A percentile compares a stretch with the other conserved stretches of the same genome.
phyloP scores from a whole-genome alignment of 2,329 filamentous ascomycete species.

The Penicillium sp. region DNA sequence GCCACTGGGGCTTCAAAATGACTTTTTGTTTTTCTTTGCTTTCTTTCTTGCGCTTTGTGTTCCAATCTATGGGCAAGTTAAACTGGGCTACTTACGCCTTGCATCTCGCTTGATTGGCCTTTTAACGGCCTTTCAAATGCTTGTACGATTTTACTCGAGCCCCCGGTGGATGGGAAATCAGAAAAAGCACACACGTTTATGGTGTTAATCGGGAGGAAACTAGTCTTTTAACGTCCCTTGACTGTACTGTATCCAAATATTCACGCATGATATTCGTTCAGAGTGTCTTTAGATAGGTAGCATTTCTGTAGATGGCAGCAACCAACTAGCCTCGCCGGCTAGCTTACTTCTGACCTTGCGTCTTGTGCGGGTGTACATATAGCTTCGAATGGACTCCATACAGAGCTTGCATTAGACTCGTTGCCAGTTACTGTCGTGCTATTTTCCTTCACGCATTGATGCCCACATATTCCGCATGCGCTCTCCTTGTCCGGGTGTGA shows the following conservation, averaged over 20 bases:
- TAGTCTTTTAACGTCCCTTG: not conserved
- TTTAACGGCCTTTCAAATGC: not conserved
- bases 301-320: not conserved
- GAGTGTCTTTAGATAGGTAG: not conserved
- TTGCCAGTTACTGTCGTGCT: not conserved
- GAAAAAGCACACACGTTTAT: not conserved
- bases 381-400: not conserved
- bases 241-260: constrained; percentile 2
- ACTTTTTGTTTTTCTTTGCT: not conserved
- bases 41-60: not conserved
- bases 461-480: constrained; percentile 55
- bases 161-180: not conserved
- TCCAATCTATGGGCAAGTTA: not conserved
- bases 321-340: not conserved
- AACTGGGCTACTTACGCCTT: not conserved
- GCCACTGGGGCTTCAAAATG: not conserved
- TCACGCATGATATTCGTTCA: not conserved
- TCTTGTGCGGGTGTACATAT: not conserved
- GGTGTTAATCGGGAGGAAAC: not conserved
- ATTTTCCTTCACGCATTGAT: constrained; percentile 41
- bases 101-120: not conserved
- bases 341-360: not conserved
- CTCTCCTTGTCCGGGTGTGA: constrained; percentile 50
- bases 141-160: not conserved
- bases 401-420: not conserved